Evolutionary conservation across 176 grass and related monocot species (phyloP).

Genomic region (Lolium perenne): DNA sequence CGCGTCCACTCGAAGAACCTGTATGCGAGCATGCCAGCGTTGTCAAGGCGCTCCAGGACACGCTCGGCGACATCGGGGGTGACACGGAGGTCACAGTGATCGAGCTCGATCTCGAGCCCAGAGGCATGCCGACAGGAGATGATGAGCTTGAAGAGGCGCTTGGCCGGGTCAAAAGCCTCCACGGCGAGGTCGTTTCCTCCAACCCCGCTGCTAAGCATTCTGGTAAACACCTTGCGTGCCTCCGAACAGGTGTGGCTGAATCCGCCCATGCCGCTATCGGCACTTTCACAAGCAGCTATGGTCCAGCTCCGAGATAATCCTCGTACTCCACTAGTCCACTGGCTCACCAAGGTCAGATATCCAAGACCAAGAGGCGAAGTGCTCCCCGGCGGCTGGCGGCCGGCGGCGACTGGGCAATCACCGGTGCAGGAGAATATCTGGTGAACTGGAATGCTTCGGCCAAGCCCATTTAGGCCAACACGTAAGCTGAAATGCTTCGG

Average conservation of each 20-base stretch:
- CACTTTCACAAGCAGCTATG: background rate
- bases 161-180: conserved; percentile 41
- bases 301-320: background rate
- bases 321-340: background rate
- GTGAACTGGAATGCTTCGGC: too few relatives aligned
- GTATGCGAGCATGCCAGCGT: conserved; percentile 88
- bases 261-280: background rate
- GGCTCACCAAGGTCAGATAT: too few relatives aligned
- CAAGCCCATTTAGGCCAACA: too few relatives aligned
- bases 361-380: too few relatives aligned
- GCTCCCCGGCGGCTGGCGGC: too few relatives aligned
- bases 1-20: conserved; percentile 88
- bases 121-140: conserved; percentile 55
- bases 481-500: too few relatives aligned
- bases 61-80: conserved; percentile 60
- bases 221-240: conserved; percentile 67
- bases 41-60: conserved; percentile 73
- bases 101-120: conserved; percentile 70
- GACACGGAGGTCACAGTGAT: conserved; percentile 65
- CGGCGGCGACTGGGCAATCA: too few relatives aligned
- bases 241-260: conserved; percentile 17
- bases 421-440: too few relatives aligned
- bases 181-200: background rate
- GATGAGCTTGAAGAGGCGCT: conserved; percentile 68
- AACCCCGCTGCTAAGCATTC: conserved; percentile 63